These are phyloP conservation scores for Backusella macrospora DNA, from an alignment of 192 early-diverging fungal species.

Conservation along the genomic window DNA sequence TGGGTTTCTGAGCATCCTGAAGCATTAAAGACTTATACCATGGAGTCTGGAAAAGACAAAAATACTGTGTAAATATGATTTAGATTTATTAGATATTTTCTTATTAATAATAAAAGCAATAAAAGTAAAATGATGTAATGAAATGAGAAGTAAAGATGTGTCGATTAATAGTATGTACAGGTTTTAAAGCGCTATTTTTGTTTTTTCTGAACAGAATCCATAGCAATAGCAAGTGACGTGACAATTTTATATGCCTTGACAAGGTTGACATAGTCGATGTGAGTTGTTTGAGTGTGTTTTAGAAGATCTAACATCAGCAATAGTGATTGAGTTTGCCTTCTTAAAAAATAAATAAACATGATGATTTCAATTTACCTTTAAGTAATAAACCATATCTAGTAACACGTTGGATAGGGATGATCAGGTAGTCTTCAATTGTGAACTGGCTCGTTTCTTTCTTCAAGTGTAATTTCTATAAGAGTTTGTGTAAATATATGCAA, in stretches of 20 bases:
- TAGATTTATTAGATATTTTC: constrained; percentile 10
- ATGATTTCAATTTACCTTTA: constrained; percentile 33
- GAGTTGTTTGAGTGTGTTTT: constrained; percentile 28
- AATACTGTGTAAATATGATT: constrained; percentile 4
- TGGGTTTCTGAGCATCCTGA: constrained; percentile 20
- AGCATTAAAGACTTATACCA: constrained; percentile 8
- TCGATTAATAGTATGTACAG: background rate
- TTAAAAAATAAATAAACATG: background rate
- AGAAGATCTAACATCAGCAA: constrained; percentile 28
- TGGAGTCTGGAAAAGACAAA: background rate
- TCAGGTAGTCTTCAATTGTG: constrained; percentile 68
- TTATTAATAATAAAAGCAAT: background rate
- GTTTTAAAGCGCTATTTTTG: background rate
- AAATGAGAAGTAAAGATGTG: background rate
- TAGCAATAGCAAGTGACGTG: constrained; percentile 24
- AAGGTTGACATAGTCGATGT: constrained; percentile 35
- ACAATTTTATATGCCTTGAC: constrained; percentile 35
- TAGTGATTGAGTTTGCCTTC: background rate
- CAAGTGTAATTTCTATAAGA: constrained; percentile 25
- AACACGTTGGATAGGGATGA: constrained; percentile 79
- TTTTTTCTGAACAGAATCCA: constrained; percentile 33
- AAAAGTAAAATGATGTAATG: background rate
- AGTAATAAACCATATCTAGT: constrained; percentile 73
- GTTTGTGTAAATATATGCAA: background rate
- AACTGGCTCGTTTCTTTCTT: constrained; percentile 57